phyloP scores from a whole-genome alignment of 257 asterid species.

The Fraxinus excelsior region DNA sequence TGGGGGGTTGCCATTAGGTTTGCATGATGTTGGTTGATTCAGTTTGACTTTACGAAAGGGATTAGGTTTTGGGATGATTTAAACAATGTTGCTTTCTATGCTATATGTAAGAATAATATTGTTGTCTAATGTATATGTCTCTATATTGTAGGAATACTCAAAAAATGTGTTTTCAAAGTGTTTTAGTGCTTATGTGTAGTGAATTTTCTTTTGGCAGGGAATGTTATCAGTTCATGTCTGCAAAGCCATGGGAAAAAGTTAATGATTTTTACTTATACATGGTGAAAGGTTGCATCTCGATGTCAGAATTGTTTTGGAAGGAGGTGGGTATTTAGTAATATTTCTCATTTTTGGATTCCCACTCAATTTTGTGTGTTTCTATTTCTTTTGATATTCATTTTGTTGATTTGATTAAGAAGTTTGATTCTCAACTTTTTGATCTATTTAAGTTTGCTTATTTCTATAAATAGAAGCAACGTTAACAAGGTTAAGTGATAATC shows the following conservation, averaged over 20 bases:
- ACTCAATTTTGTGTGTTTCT: neutral
- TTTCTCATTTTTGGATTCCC: neutral
- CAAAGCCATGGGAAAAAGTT: slow-evolving; percentile 74
- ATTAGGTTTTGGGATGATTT: neutral
- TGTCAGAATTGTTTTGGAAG: slow-evolving; percentile 56
- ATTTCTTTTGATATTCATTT: slow-evolving; percentile 18
- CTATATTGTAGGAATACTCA: neutral
- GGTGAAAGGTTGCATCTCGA: slow-evolving; percentile 61
- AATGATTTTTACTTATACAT: slow-evolving; percentile 63
- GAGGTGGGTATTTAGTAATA: slow-evolving; percentile 47
- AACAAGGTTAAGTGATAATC: neutral
- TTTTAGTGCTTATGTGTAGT: slow-evolving; percentile 4
- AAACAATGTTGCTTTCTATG: neutral
- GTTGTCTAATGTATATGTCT: neutral
- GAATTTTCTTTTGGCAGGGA: slow-evolving; percentile 57
- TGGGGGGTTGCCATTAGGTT: neutral
- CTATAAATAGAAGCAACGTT: neutral
- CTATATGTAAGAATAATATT: slow-evolving; percentile 5
- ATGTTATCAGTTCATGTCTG: slow-evolving; percentile 78
- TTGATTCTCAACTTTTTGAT: neutral
- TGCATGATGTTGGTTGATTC: neutral
- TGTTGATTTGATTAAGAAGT: neutral
- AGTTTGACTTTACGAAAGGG: slow-evolving; percentile 12
- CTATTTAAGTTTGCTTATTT: neutral
- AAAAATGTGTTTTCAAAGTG: slow-evolving; percentile 3